A percentile compares a stretch with the other conserved stretches of the same genome.
phyloP scores from a whole-genome alignment of 1,284 basidiomycete genomes.

The Irpex sp. region DNA sequence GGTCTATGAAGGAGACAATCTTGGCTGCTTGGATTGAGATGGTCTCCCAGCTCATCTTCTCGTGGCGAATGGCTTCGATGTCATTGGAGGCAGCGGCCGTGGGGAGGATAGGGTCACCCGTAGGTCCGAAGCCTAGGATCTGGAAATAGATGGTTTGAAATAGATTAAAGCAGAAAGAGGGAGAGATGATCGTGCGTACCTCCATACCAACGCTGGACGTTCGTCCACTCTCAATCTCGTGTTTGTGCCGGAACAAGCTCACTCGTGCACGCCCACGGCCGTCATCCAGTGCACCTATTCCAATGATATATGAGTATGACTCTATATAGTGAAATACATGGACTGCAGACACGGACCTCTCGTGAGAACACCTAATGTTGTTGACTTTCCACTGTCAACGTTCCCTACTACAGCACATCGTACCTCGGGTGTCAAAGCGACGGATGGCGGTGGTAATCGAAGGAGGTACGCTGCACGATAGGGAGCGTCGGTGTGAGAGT shows the following conservation, averaged over 20 bases:
- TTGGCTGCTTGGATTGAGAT: slow-evolving; percentile 91
- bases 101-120: slow-evolving; percentile 76
- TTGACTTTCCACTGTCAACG: slow-evolving; percentile 92
- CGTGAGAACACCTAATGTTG: slow-evolving; percentile 86
- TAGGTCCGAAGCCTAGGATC: slow-evolving; percentile 83
- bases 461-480: slow-evolving; percentile 58
- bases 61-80: slow-evolving; percentile 63
- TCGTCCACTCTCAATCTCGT: slow-evolving; percentile 94
- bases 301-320: slow-evolving; percentile 22
- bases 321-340: neutral
- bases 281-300: slow-evolving; percentile 83
- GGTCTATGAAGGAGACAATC: slow-evolving; percentile 94
- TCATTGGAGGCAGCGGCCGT: slow-evolving; percentile 51
- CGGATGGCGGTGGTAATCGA: slow-evolving; percentile 68
- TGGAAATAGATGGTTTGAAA: slow-evolving; percentile 24
- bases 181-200: slow-evolving; percentile 37
- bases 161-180: neutral
- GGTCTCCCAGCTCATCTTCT: slow-evolving; percentile 94
- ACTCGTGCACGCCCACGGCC: slow-evolving; percentile 93
- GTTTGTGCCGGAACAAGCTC: slow-evolving; percentile 93
- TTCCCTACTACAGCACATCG: slow-evolving; percentile 96
- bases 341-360: slow-evolving; percentile 46
- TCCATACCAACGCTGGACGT: slow-evolving; percentile 97
- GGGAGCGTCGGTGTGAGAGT: slow-evolving; percentile 41
- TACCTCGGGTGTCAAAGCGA: slow-evolving; percentile 80